These are phyloP conservation scores for Aegilops tauschii DNA, from an alignment of 176 grass and related monocot species.

Conservation along the genomic window DNA sequence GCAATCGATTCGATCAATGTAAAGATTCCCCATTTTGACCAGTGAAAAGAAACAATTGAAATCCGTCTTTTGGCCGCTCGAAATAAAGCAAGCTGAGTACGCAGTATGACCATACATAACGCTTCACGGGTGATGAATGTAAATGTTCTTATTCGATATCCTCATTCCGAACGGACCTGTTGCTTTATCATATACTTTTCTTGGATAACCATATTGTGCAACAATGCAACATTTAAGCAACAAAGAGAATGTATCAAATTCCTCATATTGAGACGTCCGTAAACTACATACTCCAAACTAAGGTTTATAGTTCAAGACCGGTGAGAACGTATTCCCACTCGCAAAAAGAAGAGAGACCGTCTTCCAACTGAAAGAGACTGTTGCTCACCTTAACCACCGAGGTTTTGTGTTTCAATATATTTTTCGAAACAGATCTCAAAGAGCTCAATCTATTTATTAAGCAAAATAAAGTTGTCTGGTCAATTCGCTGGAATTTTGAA, in stretches of 20 bases:
- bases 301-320: too few relatives aligned
- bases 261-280: too few relatives aligned
- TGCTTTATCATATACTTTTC: neutral
- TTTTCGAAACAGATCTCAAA: too few relatives aligned
- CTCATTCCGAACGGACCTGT: neutral
- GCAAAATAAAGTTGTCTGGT: too few relatives aligned
- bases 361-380: too few relatives aligned
- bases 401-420: too few relatives aligned
- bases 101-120: neutral
- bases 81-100: neutral
- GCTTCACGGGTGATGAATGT: neutral
- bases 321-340: too few relatives aligned
- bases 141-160: neutral
- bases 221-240: neutral
- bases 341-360: too few relatives aligned
- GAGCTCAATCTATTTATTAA: too few relatives aligned
- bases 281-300: too few relatives aligned
- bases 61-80: neutral
- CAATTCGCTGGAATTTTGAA: too few relatives aligned
- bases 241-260: neutral
- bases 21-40: neutral
- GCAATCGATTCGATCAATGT: slow-evolving; percentile 23
- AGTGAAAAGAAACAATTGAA: neutral
- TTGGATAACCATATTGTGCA: neutral
- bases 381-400: too few relatives aligned